Base-by-base conservation (phyloP, 495 filamentous ascomycete genomes). In the Penicillium odoratum region DNA sequence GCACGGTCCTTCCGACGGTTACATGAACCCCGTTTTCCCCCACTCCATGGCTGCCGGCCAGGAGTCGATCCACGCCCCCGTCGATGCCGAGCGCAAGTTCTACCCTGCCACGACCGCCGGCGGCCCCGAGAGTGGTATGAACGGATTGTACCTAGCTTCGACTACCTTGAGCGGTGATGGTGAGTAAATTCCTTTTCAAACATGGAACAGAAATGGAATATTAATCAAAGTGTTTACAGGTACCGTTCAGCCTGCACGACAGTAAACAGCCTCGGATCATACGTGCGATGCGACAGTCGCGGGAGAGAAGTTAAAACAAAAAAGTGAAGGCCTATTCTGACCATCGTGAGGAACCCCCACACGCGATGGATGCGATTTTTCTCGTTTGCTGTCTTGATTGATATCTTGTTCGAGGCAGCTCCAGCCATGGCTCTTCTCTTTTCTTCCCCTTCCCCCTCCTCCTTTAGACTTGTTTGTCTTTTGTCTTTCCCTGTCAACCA, bases 1-100 rank as follows among this genome's bases (percentile, higher is more conserved):
- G 78, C 74, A 85, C 74, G 83, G 81, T 75, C 76, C 80, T 64
- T 81, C 84, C 60, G 76, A 85, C 71, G 74, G 79, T 66, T 85
- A 83, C 73, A 81, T 84, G 71, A 79, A 75, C 77, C 69, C 76
- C 59, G 84, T 82, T 69, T 82, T 81, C 71, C 78, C 85, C 73
- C 74, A 78, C 57, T 72, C 75, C 61, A 79, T 80, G 77, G 73
- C 74, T 18, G 56, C 72, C 58, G 71, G 74, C 53, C 74, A 76
- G 63, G 76, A 79, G 58, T 59, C 72, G 31, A 79, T 77, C 62
- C 74, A 77, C 64, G 71, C 71, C 54, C 75, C 74, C 60, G 74
- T 78, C 55, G 77, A 80, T 25, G 51, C 67, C 56, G 76, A 80
- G 52, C 74, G 76, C 53, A 79, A 78, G 62, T 77, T 63, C 60